Evolutionary conservation across 2,329 filamentous ascomycete species (phyloP), one percentile per base, ranked within the genome.

Genomic region (Venturia asperata): DNA sequence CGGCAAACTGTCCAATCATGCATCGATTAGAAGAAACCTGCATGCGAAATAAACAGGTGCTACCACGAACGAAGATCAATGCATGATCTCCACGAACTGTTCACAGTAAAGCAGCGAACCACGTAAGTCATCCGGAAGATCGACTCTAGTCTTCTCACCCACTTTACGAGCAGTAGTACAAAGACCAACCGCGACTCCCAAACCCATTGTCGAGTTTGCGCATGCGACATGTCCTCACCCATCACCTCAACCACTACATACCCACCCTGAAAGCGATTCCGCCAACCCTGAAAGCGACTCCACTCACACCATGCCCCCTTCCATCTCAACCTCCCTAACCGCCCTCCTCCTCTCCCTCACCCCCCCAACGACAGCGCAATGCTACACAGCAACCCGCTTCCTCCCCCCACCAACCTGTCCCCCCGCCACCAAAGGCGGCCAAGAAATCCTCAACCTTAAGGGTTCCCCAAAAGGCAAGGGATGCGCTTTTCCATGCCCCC

Each of bases 381-480:
- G 49, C 27, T 55, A 30, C 24, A 55, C 49, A 55, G 49, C 49
- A 30, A 55, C 49, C n/a, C 49, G 49, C 24, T 55, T 55, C n/a
- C 49, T 55, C 1, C 49, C 49, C 15, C 24, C 24, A 34, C 30
- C 49, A 4, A 55, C 49, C 15, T 55, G 49, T 55, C 49, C 49
- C 30, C 49, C 49, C 3, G 21, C 49, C 24, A 13, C 49, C 30
- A 55, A 55, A 19, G 49, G 49, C n/a, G 27, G 21, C 13, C n/a
- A 13, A 55, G 27, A 55, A 10, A 1, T 34, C 24, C 1, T n/a
- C n/a, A 17, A 55, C 24, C 15, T 10, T 4, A 55, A 55, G 5
- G 49, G 49, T 3, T 55, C 49, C 11, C 49, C 49, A 55, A 55
- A 55, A 55, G 49, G 49, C 49, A 55, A 55, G n/a, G 49, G 49